These are phyloP conservation scores for Zygotorulaspora chibaensis DNA, from an alignment of 805 yeast species.

Conservation along the genomic window DNA sequence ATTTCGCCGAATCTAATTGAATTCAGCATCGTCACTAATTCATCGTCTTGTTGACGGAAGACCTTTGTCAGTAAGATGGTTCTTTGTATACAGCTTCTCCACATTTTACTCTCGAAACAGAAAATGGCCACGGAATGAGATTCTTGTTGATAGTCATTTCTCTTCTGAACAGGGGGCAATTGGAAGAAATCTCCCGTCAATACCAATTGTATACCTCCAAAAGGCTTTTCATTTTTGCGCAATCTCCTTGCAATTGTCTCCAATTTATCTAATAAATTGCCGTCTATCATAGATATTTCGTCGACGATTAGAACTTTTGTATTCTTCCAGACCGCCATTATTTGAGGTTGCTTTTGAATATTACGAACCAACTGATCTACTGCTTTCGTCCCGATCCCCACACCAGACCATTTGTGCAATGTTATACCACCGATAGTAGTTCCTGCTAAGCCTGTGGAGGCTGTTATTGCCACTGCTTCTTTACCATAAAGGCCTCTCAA, in stretches of 20 bases:
- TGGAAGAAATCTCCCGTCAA: constrained; percentile 96
- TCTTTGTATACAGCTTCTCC: constrained; percentile 60
- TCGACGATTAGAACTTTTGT: constrained; percentile 77
- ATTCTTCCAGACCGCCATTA: constrained; percentile 48
- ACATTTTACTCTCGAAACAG: constrained; percentile 70
- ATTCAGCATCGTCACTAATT: constrained; percentile 74
- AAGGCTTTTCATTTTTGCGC: constrained; percentile 52
- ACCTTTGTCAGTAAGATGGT: constrained; percentile 74
- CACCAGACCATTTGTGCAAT: constrained; percentile 77
- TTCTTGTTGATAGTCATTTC: constrained; percentile 32
- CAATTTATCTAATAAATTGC: constrained; percentile 66
- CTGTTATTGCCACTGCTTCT: constrained; percentile 75
- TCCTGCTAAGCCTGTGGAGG: constrained; percentile 96
- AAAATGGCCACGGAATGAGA: constrained; percentile 39
- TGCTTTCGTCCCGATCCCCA: constrained; percentile 68
- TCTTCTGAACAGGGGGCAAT: constrained; percentile 77
- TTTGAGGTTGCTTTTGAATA: constrained; percentile 19
- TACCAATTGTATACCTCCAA: constrained; percentile 91
- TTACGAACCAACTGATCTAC: constrained; percentile 38
- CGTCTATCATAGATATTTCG: constrained; percentile 94
- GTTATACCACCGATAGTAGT: constrained; percentile 90
- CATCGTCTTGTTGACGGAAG: constrained; percentile 77
- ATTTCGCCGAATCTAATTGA: constrained; percentile 72
- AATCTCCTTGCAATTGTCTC: constrained; percentile 61
- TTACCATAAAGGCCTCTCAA: constrained; percentile 43